Percentiles rank a stretch among this genome's conserved stretches.
Evolutionary conservation across 495 filamentous ascomycete species (phyloP).

Genomic region (Pyrenopolyporus hunteri): DNA sequence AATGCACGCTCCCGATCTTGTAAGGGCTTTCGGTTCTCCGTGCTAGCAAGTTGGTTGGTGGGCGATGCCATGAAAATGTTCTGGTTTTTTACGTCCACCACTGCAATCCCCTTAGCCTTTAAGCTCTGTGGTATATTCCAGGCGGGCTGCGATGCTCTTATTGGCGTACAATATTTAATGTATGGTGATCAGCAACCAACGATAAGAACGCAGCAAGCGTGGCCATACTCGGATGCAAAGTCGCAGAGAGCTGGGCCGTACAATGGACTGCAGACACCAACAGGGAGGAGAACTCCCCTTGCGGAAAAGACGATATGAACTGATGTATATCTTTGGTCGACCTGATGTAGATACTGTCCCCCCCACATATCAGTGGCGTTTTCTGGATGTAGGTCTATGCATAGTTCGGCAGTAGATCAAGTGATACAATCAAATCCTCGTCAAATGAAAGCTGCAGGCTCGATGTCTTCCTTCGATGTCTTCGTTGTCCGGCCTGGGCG

Average conservation of each 20-base stretch:
- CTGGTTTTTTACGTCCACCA: conserved; percentile 80
- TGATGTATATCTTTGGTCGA: too few species aligned
- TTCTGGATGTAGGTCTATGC: neutral
- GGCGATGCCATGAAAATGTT: conserved; percentile 96
- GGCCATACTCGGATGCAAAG: conserved; percentile 27
- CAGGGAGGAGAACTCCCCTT: conserved; percentile 47
- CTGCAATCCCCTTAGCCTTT: conserved; percentile 83
- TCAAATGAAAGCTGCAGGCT: too few species aligned
- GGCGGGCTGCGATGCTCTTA: conserved; percentile 78
- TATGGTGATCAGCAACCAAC: conserved; percentile 66
- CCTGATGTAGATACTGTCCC: too few species aligned
- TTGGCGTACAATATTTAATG: conserved; percentile 85
- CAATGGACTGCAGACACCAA: conserved; percentile 42
- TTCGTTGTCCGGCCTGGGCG: too few species aligned
- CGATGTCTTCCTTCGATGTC: too few species aligned
- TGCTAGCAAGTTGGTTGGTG: conserved; percentile 84
- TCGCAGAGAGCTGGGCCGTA: conserved; percentile 21
- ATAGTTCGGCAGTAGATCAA: neutral
- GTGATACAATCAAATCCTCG: neutral
- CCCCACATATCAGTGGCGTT: too few species aligned
- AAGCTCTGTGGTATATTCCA: conserved; percentile 93
- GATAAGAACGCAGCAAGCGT: conserved; percentile 38
- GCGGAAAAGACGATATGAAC: conserved; percentile 45
- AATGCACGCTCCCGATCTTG: conserved; percentile 82
- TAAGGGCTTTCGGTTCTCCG: conserved; percentile 86